Conservation (phyloP, 2,329 filamentous ascomycete genomes). For the Domatiomyces globalis region DNA sequence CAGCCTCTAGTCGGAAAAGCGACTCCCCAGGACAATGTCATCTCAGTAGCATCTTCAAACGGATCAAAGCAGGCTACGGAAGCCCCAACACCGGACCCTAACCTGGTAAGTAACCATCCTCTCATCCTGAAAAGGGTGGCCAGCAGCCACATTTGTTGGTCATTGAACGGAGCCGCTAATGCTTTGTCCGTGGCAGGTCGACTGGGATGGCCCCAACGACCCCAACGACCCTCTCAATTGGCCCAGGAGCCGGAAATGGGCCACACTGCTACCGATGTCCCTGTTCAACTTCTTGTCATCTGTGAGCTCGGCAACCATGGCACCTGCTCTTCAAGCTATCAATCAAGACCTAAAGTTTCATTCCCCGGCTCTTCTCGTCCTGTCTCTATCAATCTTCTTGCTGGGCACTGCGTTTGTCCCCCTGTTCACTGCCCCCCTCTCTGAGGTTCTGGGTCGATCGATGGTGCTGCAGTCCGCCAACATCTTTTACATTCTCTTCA, state of each 20-base stretch:
- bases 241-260: slow-evolving; percentile 43
- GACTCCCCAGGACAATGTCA: too few species aligned
- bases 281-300: slow-evolving; percentile 49
- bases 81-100: too few species aligned
- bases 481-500: slow-evolving; percentile 43
- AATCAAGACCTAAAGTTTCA: slow-evolving; percentile 40
- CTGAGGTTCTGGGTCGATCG: slow-evolving; percentile 43
- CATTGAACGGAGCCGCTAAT: too few species aligned
- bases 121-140: too few species aligned
- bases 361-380: slow-evolving; percentile 30
- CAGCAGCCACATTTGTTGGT: too few species aligned
- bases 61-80: too few species aligned
- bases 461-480: slow-evolving; percentile 42
- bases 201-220: slow-evolving; percentile 41
- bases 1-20: too few species aligned
- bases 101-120: too few species aligned
- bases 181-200: slow-evolving; percentile 23
- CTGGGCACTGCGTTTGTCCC: slow-evolving; percentile 41
- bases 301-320: slow-evolving; percentile 48
- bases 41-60: too few species aligned
- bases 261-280: slow-evolving; percentile 40
- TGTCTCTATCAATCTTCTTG: slow-evolving; percentile 43
- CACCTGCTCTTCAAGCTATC: slow-evolving; percentile 39
- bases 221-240: slow-evolving; percentile 40
- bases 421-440: slow-evolving; percentile 38